Evolutionary conservation across 768 basidiomycete genomes (phyloP), one percentile per base, ranked within the genome.

Genomic region (Mrakia frigida): DNA sequence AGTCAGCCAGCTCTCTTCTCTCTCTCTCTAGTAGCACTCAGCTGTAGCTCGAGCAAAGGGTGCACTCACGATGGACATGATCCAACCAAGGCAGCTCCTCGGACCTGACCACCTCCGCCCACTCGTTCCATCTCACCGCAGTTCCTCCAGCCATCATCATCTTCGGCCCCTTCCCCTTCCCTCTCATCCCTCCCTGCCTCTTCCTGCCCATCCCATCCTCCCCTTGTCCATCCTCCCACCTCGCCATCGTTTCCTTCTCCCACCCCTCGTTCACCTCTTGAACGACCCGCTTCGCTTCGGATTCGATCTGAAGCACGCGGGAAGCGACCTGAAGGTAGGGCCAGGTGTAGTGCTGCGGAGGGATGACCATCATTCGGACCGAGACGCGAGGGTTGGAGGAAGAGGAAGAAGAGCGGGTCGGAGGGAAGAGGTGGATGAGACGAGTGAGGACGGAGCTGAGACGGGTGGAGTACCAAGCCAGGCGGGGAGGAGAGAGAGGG

Each of bases 301-400:
- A n/a, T 23, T 63, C 60, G 31, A 74, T 31, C 63, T 74, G 73
- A 7, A 23, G 39, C 1, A 74, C n/a, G 10, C 73, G 61, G 1
- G 60, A 25, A 6, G 11, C 9, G 63, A 37, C 35, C 28, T 50
- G n/a, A 28, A 74, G 73, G 41, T 67, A 74, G 10, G 73, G 73
- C 73, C 73, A 74, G 60, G 18, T 18, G 63, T 74, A 74, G 61
- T 63, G 65, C 41, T 74, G 73, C 1, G 73, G 73, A 33, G 73
- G 28, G 7, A 28, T 9, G 9, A 61, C 73, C 50, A 65, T 53
- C 23, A 39, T 39, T 2, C 73, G 60, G 73, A 74, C 37, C 37
- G 46, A 65, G 73, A 74, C 25, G 56, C 56, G 56, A n/a, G 56
- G 56, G 46, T 21, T 1, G 25, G 6, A 21, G 53, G 39, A 11